Evolutionary conservation across 495 filamentous ascomycete species (phyloP), one percentile per base, ranked within the genome.

Genomic region (Tetracladium marchalianum): DNA sequence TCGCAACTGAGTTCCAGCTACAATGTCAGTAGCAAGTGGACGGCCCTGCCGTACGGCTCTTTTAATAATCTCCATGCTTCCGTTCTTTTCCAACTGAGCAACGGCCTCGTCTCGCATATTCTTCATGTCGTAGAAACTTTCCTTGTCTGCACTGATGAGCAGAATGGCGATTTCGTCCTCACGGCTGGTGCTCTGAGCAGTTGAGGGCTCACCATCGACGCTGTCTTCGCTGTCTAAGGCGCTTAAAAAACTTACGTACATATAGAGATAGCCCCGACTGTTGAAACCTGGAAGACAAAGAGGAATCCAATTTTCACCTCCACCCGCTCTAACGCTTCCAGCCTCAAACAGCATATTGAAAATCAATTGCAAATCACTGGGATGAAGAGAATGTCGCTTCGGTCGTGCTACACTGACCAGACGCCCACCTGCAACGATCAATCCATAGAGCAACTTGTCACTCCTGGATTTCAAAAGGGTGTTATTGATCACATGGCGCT

Each of bases 311-410:
- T 90, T 95, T 62, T 99, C 93, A 12, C 89, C 90, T 22, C 88
- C 92, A 5, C 84, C 87, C 7, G 68, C 64, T 37, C 88, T 88
- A 57, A 99, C 81, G 32, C 85, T 83, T 36, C 84, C 82, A 3
- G 90, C 87, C 60, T 93, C 90, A 52, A 96, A 97, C n/a, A 99
- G 78, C 93, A 99, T 97, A 56, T 95, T 95, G 72, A 99, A 97
- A 22, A 99, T 82, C 24, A 99, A 77, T 52, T 96, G 90, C 16
- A 99, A 73, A 53, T 99, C 93, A 44, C 90, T 88, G 0, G 93
- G 93, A 52, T 97, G 93, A 24, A 99, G 75, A 1, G 87, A 95
- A 65, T 99, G 92, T 46, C 90, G 89, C 58, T 90, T 88, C 1
- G 93, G 93, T 32, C 93, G 73, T 35, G 96, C 80, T 31, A 99